Conservation (phyloP, 192 early-diverging fungal genomes). For the Borealophlyctis nickersoniae region DNA sequence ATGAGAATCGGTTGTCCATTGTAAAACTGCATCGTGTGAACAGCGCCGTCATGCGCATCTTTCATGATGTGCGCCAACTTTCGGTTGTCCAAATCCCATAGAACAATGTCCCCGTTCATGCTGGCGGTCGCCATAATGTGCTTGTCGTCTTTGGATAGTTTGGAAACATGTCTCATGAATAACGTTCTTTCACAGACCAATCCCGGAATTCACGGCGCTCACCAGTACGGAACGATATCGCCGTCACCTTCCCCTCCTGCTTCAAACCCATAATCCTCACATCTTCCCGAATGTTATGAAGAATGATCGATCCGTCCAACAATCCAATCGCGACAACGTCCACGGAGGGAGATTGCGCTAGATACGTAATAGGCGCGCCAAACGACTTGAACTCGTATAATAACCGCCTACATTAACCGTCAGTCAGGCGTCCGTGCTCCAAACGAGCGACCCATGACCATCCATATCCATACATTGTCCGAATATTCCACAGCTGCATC, state of each 20-base stretch:
- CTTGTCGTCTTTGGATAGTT: slow-evolving; percentile 56
- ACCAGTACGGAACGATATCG: slow-evolving; percentile 87
- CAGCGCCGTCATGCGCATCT: slow-evolving; percentile 77
- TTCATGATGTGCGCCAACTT: slow-evolving; percentile 75
- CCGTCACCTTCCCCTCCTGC: slow-evolving; percentile 88
- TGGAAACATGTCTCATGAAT: no score
- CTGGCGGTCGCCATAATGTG: slow-evolving; percentile 89
- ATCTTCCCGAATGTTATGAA: slow-evolving; percentile 85
- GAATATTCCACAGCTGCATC: slow-evolving; percentile 95
- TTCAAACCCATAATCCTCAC: slow-evolving; percentile 68
- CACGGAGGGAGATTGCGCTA: slow-evolving; percentile 85
- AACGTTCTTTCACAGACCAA: background rate
- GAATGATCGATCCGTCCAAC: slow-evolving; percentile 77
- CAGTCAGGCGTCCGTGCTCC: no score
- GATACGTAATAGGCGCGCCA: slow-evolving; percentile 69
- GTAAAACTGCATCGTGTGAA: slow-evolving; percentile 78
- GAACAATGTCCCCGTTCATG: slow-evolving; percentile 79
- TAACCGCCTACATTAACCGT: slow-evolving; percentile 56
- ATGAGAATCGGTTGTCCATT: slow-evolving; percentile 81
- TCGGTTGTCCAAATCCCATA: slow-evolving; percentile 88
- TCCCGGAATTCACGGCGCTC: slow-evolving; percentile 10
- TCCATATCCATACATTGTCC: slow-evolving; percentile 57
- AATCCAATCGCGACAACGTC: slow-evolving; percentile 92
- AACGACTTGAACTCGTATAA: slow-evolving; percentile 78
- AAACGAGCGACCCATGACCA: no score